phyloP scores from a whole-genome alignment of 2,329 filamentous ascomycete genomes.

The Cladosporium oxysporum region DNA sequence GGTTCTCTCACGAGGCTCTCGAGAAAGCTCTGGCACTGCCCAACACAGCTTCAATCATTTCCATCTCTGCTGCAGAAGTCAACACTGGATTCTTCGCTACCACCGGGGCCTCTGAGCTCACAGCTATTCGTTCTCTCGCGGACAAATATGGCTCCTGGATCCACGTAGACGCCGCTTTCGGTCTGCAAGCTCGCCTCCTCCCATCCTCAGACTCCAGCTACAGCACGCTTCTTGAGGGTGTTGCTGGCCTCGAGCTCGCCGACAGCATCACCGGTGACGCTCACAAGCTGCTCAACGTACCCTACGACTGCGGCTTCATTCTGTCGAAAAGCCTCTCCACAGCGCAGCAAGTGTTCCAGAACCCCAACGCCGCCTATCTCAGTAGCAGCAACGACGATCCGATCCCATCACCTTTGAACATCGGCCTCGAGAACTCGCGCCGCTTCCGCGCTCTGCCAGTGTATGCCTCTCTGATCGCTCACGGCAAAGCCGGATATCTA shows the following conservation, averaged over 20 bases:
- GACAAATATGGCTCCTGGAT: constrained; percentile 79
- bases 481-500: constrained; percentile 69
- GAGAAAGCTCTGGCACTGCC: constrained; percentile 59
- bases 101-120: constrained; percentile 57
- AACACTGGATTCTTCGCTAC: constrained; percentile 84
- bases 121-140: constrained; percentile 66
- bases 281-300: constrained; percentile 92
- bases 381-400: constrained; percentile 35
- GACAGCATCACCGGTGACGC: constrained; percentile 86
- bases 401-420: constrained; percentile 80
- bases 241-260: constrained; percentile 72
- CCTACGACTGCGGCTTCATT: constrained; percentile 92
- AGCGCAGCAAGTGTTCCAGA: constrained; percentile 69
- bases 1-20: constrained; percentile 67
- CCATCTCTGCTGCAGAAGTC: constrained; percentile 82
- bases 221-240: constrained; percentile 51
- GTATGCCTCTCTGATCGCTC: constrained; percentile 75
- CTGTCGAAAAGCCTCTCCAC: constrained; percentile 65
- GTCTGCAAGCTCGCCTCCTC: constrained; percentile 73
- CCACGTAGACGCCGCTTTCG: constrained; percentile 90
- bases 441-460: constrained; percentile 89
- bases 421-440: constrained; percentile 87
- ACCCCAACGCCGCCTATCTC: constrained; percentile 84
- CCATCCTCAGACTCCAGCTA: constrained; percentile 55
- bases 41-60: constrained; percentile 68